phyloP scores from a whole-genome alignment of 495 filamentous ascomycete genomes.

The Trichoderma asperelloides region DNA sequence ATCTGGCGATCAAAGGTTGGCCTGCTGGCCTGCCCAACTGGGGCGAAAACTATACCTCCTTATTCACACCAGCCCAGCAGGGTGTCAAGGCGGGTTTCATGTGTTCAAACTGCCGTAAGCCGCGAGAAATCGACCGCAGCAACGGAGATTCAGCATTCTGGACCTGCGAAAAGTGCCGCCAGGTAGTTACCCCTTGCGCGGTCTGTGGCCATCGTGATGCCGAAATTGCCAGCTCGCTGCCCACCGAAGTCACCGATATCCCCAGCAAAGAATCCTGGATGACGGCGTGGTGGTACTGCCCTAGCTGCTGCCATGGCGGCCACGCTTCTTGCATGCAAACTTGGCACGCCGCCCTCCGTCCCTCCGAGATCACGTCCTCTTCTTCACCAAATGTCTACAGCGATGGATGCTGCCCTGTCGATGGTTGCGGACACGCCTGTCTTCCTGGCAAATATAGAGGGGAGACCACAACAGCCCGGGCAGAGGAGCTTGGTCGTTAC shows the following conservation, averaged over 20 bases:
- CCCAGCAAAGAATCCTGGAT: not conserved
- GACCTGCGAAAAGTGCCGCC: slow-evolving; percentile 39
- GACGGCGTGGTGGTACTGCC: slow-evolving; percentile 58
- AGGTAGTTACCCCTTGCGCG: slow-evolving; percentile 34
- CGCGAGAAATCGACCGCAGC: slow-evolving; percentile 39
- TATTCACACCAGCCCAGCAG: slow-evolving; percentile 49
- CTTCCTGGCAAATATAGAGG: slow-evolving; percentile 53
- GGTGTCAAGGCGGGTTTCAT: slow-evolving; percentile 35
- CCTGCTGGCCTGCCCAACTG: slow-evolving; percentile 31
- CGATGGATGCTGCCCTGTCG: slow-evolving; percentile 64
- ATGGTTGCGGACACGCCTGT: slow-evolving; percentile 67
- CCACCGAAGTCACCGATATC: slow-evolving; percentile 28
- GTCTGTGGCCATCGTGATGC: slow-evolving; percentile 35
- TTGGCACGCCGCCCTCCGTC: slow-evolving; percentile 44
- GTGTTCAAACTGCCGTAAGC: slow-evolving; percentile 44
- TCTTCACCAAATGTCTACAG: slow-evolving; percentile 24
- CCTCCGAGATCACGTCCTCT: not conserved
- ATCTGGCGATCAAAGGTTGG: slow-evolving; percentile 48
- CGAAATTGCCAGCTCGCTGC: slow-evolving; percentile 10
- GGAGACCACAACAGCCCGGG: slow-evolving; percentile 27
- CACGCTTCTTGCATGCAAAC: slow-evolving; percentile 58
- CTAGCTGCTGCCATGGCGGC: slow-evolving; percentile 67
- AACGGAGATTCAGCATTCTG: slow-evolving; percentile 27
- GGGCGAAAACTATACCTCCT: slow-evolving; percentile 45
- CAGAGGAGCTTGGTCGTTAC: slow-evolving; percentile 31